phyloP scores from a whole-genome alignment of 306 rosid species.

The Cicer arietinum region DNA sequence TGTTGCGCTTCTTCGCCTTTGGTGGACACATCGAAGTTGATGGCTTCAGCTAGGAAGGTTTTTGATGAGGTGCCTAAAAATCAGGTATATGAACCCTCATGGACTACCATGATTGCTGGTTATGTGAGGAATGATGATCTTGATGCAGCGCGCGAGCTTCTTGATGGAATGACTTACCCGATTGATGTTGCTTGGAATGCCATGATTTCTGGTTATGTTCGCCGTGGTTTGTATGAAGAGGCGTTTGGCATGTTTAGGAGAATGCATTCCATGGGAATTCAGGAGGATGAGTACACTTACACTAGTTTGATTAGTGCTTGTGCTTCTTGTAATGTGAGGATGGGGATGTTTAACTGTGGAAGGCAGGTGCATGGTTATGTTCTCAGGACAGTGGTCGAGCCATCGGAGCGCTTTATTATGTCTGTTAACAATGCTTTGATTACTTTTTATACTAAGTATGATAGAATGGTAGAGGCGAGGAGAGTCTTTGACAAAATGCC shows the following conservation, averaged over 20 bases:
- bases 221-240: conserved; percentile 35
- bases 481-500: conserved; percentile 50
- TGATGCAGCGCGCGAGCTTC: conserved; percentile 43
- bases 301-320: conserved; percentile 55
- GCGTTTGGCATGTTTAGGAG: conserved; percentile 55
- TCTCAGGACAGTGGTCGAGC: conserved; percentile 48
- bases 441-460: conserved; percentile 51
- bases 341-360: conserved; percentile 49
- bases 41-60: conserved; percentile 57
- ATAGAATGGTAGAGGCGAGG: conserved; percentile 49
- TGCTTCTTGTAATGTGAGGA: conserved; percentile 47
- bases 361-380: conserved; percentile 56
- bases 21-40: conserved; percentile 30
- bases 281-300: conserved; percentile 57
- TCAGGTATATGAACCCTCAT: conserved; percentile 45
- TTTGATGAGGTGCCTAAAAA: conserved; percentile 48
- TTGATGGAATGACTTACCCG: conserved; percentile 53
- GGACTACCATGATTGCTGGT: conserved; percentile 58
- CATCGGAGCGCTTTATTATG: conserved; percentile 49
- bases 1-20: conserved; percentile 48
- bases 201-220: conserved; percentile 59
- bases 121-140: conserved; percentile 56
- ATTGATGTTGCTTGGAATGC: conserved; percentile 59
- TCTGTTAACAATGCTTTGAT: conserved; percentile 58
- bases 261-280: conserved; percentile 53